Base-by-base conservation (phyloP, 352 stramenopile species). In the Pythium plurisporium region DNA sequence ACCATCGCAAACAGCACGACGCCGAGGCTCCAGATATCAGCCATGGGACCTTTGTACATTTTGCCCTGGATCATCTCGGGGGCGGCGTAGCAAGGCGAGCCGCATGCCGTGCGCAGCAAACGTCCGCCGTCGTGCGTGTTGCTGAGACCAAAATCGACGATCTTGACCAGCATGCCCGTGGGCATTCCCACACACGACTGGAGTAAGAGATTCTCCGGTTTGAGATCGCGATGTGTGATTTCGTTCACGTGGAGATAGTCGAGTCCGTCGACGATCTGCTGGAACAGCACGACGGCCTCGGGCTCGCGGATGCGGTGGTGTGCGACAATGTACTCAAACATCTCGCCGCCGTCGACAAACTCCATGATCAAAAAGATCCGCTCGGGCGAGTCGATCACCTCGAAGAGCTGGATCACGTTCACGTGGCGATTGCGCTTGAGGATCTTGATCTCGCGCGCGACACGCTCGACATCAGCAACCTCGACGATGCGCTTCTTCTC, bases 271-370 rank as follows among this genome's bases (percentile, higher is more conserved):
- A 97, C 69, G 40, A 98, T 89, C 62, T 98, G 90, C 49, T 84
- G 72, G 57, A 98, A 98, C 46, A 98, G 85, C 29, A 67, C 53
- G 5, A 74, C 73, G 6, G 89, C 88, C 42, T 95, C 73, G 12
- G 69, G 44, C 51, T 98, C 92, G 15, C 82, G 70, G 30, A 97
- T 80, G 7, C 83, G 79, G 37, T 94, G 78, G 49, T 95, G 80
- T 7, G 81, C 64, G n/a, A 98, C 91, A 55, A 98, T 98, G 65
- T 97, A 97, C 67, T 97, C 87, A 61, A 97, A 98, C 71, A 98
- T 88, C 59, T 98, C 89, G 31, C 86, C 88, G 14, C 85, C 86
- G 55, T 97, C 89, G 20, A 89, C 71, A 69, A 91, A 86, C 58
- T 98, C 93, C 87, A 97, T 97, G 57, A 98, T 94, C 4, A 98